phyloP scores from a whole-genome alignment of 495 filamentous ascomycete genomes.

The Aspergillus indologenus region DNA sequence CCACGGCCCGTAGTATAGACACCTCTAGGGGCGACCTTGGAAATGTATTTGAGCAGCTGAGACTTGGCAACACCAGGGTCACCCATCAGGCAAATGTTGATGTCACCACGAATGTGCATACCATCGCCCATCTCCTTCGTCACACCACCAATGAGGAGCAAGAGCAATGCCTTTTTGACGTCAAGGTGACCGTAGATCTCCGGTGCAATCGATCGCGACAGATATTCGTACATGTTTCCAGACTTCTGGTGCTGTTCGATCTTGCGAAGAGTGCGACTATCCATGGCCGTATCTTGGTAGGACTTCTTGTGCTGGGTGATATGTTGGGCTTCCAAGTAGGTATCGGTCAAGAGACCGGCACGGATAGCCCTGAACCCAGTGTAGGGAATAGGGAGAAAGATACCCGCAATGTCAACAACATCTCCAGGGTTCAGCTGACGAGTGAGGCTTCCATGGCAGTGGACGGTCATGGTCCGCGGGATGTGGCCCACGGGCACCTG shows the following conservation, averaged over 20 bases:
- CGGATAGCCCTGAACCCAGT: conserved; percentile 97
- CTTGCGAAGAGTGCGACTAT: conserved; percentile 69
- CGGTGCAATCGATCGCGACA: conserved; percentile 92
- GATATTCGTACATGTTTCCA: conserved; percentile 90
- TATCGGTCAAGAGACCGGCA: conserved; percentile 91
- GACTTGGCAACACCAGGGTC: conserved; percentile 99
- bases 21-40: conserved; percentile 93
- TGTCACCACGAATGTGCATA: conserved; percentile 96
- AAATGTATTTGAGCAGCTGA: conserved; percentile 95
- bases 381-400: conserved; percentile 96
- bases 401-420: conserved; percentile 86
- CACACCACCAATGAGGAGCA: conserved; percentile 93
- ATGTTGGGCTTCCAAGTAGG: conserved; percentile 92
- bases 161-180: conserved; percentile 94
- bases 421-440: conserved; percentile 90
- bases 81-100: conserved; percentile 98
- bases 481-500: conserved; percentile 98
- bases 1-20: conserved; percentile 98
- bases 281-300: conserved; percentile 81
- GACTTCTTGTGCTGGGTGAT: conserved; percentile 96
- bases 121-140: conserved; percentile 97
- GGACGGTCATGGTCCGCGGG: conserved; percentile 80
- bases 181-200: conserved; percentile 96
- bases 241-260: conserved; percentile 77
- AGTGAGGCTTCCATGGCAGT: conserved; percentile 83